Evolutionary conservation across 768 basidiomycete genomes (phyloP), one percentile per base, ranked within the genome.

Genomic region (Leccinum imitatum): DNA sequence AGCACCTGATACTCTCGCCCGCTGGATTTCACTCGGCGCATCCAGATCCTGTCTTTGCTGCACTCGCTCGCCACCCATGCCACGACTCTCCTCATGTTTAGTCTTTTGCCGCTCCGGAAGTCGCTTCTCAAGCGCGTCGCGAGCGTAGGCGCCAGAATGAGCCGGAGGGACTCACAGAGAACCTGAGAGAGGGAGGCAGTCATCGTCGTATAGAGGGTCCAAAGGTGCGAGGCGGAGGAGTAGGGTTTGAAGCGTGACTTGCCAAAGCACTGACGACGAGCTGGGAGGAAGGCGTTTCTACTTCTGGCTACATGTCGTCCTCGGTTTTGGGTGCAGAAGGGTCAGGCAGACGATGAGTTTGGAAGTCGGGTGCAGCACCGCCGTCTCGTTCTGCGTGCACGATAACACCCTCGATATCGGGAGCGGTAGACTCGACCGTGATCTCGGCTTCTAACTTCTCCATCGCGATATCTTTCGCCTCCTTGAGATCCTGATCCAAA

Each of bases 11-110:
- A 98, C 71, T 97, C 95, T 52, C 97, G 84, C 68, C 91, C 87
- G 71, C 92, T 94, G 6, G 97, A 95, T 53, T 90, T 87, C 4
- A 95, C 97, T 19, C 97, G 84, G 23, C 96, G 89, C 37, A 98
- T 80, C 97, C 97, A 99, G 64, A 98, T 98, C 76, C 95, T 95
- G 82, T 99, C 96, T 73, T 98, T 98, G 55, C 95, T 98, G 79
- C 93, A 99, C 77, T 99, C 97, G 76, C 90, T 93, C 37, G 96
- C 96, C 62, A 99, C 95, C 79, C 96, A 98, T 3, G 91, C 87
- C 62, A 99, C 95, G 73, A 98, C 93, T 76, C 95, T 95, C 73
- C 95, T 94, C 96, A 98, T 98, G 75, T 98, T 98, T 31, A 99
- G 84, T 19, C 96, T 84, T 76, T 98, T 99, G 55, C 97, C 97